phyloP scores from a whole-genome alignment of 805 yeast genomes.

The Suhomyces emberorum region DNA sequence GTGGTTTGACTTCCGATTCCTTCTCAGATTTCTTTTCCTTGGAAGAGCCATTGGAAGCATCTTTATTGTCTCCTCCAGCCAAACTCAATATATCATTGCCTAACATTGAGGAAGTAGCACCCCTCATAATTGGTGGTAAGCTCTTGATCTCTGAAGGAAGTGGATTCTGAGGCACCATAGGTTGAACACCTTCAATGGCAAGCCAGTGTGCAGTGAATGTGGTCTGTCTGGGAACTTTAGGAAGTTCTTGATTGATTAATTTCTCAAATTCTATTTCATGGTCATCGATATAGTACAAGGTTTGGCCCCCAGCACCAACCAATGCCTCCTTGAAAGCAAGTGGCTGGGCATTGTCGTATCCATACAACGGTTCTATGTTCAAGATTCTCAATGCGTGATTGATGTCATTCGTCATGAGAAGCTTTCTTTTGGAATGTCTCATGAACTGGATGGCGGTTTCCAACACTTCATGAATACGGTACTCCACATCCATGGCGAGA shows the following conservation, averaged over 20 bases:
- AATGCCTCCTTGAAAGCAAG: conserved; percentile 81
- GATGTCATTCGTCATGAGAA: conserved; percentile 77
- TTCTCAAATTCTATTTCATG: conserved; percentile 92
- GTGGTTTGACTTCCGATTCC: conserved; percentile 70
- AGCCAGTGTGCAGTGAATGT: conserved; percentile 96
- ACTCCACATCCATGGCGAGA: conserved; percentile 98
- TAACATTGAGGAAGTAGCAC: conserved; percentile 59
- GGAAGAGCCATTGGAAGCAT: conserved; percentile 33
- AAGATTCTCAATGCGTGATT: conserved; percentile 77
- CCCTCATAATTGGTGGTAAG: conserved; percentile 75
- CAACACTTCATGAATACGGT: conserved; percentile 88
- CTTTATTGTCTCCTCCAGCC: conserved; percentile 34
- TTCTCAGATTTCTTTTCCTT: conserved; percentile 36
- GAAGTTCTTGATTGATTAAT: conserved; percentile 87
- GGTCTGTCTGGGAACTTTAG: conserved; percentile 89
- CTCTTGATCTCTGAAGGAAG: conserved; percentile 71
- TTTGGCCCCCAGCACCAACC: conserved; percentile 83
- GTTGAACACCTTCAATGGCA: conserved; percentile 98
- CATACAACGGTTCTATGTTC: conserved; percentile 92
- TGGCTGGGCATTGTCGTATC: conserved; percentile 72
- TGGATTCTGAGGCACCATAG: conserved; percentile 96
- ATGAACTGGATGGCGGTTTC: conserved; percentile 96
- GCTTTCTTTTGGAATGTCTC: conserved; percentile 86
- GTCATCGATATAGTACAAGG: conserved; percentile 88
- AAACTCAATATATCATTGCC: conserved; percentile 37